Evolutionary conservation across 2,329 filamentous ascomycete species (phyloP).

Genomic region (Ambrosiella cleistominuta): DNA sequence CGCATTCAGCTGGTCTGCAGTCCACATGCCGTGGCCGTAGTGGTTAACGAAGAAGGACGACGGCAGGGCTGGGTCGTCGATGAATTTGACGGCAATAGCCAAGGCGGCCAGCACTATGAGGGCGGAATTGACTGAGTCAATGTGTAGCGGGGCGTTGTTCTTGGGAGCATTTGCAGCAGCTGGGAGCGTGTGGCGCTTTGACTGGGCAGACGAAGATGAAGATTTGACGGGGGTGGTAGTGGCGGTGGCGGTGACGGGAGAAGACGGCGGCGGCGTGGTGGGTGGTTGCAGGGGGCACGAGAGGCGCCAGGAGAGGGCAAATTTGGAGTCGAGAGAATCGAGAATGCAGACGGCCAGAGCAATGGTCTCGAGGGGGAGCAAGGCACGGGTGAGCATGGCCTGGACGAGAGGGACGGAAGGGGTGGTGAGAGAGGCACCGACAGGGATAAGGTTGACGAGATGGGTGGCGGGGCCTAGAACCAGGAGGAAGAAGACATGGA

Average conservation of each 20-base stretch:
- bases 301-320: constrained; percentile 44
- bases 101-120: constrained; percentile 45
- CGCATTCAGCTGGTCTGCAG: constrained; percentile 42
- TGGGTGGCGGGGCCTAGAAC: constrained; percentile 43
- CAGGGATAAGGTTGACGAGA: constrained; percentile 47
- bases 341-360: constrained; percentile 50
- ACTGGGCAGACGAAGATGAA: constrained; percentile 2
- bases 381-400: constrained; percentile 38
- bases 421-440: constrained; percentile 39
- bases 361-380: constrained; percentile 41
- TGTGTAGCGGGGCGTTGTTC: constrained; percentile 28
- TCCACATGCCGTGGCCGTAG: constrained; percentile 41
- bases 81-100: constrained; percentile 48
- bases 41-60: constrained; percentile 33
- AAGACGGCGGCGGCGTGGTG: constrained; percentile 1
- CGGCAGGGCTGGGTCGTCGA: constrained; percentile 38
- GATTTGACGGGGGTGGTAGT: constrained; percentile 13
- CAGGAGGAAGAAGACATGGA: not conserved
- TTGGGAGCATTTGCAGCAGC: constrained; percentile 19
- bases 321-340: constrained; percentile 44
- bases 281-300: constrained; percentile 32
- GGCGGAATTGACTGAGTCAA: constrained; percentile 44
- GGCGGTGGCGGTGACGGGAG: constrained; percentile 11
- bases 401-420: constrained; percentile 43
- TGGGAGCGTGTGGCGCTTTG: constrained; percentile 33